Percentiles rank a stretch among this genome's conserved stretches.
Evolutionary conservation across 176 grass and related monocot genomes (phyloP).

Genomic region (Oryza longistaminata): DNA sequence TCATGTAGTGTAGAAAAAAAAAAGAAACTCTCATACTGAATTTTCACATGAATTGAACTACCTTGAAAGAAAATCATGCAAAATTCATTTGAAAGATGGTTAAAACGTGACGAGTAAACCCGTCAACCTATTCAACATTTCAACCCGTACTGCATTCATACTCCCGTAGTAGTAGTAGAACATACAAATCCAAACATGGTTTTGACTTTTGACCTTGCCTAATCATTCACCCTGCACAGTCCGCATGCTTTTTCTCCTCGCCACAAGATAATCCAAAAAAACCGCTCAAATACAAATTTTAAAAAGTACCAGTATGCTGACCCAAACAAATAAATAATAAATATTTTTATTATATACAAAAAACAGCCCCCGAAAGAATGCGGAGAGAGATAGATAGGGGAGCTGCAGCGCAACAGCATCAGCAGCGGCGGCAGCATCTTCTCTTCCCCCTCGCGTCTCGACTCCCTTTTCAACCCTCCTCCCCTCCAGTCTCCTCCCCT

Average conservation of each 20-base stretch:
- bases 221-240: not conserved
- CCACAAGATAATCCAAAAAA: not conserved
- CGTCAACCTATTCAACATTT: no score
- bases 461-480: slow-evolving; percentile 17
- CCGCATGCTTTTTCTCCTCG: not conserved
- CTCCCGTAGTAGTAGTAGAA: no score
- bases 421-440: no score
- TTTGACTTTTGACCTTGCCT: not conserved
- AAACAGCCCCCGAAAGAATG: slow-evolving; percentile 22
- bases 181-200: no score
- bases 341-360: not conserved
- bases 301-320: not conserved
- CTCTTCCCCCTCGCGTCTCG: not conserved
- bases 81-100: no score
- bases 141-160: no score
- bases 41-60: no score
- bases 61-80: no score
- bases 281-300: not conserved
- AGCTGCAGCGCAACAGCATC: not conserved
- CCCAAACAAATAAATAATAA: not conserved
- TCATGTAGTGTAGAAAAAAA: no score
- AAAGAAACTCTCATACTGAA: no score
- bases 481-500: not conserved
- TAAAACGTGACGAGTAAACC: no score
- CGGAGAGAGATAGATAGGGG: not conserved